These are phyloP conservation scores for Orbilia quercus DNA, from an alignment of 2,329 filamentous ascomycete species.

Conservation along the genomic window DNA sequence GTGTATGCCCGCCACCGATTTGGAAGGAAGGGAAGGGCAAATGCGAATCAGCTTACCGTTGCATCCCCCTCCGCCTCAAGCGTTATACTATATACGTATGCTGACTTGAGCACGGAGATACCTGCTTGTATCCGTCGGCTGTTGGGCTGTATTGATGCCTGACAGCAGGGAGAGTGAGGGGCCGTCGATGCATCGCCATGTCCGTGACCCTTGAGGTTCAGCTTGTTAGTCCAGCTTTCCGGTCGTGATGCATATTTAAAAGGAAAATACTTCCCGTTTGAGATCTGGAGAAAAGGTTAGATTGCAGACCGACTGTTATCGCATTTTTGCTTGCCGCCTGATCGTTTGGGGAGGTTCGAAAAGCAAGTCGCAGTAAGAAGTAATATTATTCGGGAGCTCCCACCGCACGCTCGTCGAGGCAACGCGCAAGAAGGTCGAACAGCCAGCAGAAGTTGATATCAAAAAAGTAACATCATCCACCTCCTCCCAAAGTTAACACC, in stretches of 20 bases:
- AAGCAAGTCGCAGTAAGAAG: background rate
- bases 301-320: slow-evolving; percentile 2
- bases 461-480: slow-evolving; percentile 44
- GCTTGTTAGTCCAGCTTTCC: background rate
- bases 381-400: slow-evolving; percentile 21
- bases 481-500: slow-evolving; percentile 24
- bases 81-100: too few species aligned
- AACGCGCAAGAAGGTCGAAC: too few species aligned
- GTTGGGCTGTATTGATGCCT: slow-evolving; percentile 32
- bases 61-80: slow-evolving; percentile 53
- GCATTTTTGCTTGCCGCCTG: slow-evolving; percentile 7
- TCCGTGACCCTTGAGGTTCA: slow-evolving; percentile 32
- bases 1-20: slow-evolving; percentile 11
- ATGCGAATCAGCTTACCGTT: slow-evolving; percentile 56
- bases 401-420: background rate
- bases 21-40: slow-evolving; percentile 39
- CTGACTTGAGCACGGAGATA: slow-evolving; percentile 50
- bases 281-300: slow-evolving; percentile 2
- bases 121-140: slow-evolving; percentile 48
- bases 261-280: slow-evolving; percentile 47
- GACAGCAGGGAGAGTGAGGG: slow-evolving; percentile 25
- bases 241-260: slow-evolving; percentile 39
- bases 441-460: slow-evolving; percentile 41
- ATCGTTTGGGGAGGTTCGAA: slow-evolving; percentile 6
- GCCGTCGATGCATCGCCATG: slow-evolving; percentile 20